phyloP scores from a whole-genome alignment of 2,329 filamentous ascomycete species.

The Phaeoacremonium minimum region DNA sequence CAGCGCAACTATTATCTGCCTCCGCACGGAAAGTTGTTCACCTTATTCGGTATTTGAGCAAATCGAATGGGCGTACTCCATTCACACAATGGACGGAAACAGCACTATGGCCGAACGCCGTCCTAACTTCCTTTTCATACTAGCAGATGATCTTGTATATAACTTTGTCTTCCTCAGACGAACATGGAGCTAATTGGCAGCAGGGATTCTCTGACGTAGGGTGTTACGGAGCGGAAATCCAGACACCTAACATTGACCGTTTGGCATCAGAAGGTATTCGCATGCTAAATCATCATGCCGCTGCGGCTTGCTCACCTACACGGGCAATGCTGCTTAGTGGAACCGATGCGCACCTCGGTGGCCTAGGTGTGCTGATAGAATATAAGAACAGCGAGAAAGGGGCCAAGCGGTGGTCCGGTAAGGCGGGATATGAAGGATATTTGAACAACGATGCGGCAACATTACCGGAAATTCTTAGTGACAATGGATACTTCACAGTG shows the following conservation, averaged over 20 bases:
- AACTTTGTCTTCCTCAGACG: too few relatives aligned
- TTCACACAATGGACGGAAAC: too few relatives aligned
- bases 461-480: conserved; percentile 25
- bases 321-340: conserved; percentile 25
- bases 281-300: conserved; percentile 9
- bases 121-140: conserved; percentile 20
- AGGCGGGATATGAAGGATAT: conserved; percentile 30
- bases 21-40: too few relatives aligned
- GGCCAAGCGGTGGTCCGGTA: conserved; percentile 14
- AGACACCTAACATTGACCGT: conserved; percentile 7
- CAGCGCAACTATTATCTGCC: too few relatives aligned
- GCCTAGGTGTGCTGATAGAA: conserved; percentile 19
- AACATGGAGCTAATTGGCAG: too few relatives aligned
- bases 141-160: conserved; percentile 16
- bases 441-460: conserved; percentile 25
- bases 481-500: conserved; percentile 23
- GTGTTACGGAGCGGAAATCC: conserved; percentile 9
- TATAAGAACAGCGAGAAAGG: conserved; percentile 10
- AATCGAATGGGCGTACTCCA: too few relatives aligned
- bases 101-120: too few relatives aligned
- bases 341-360: conserved; percentile 18
- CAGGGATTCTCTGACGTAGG: conserved; percentile 9
- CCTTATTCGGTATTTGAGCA: too few relatives aligned
- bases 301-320: conserved; percentile 16
- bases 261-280: conserved; percentile 10